Base-by-base conservation (phyloP, 441 rosid species). In the Eutrema salsugineum region DNA sequence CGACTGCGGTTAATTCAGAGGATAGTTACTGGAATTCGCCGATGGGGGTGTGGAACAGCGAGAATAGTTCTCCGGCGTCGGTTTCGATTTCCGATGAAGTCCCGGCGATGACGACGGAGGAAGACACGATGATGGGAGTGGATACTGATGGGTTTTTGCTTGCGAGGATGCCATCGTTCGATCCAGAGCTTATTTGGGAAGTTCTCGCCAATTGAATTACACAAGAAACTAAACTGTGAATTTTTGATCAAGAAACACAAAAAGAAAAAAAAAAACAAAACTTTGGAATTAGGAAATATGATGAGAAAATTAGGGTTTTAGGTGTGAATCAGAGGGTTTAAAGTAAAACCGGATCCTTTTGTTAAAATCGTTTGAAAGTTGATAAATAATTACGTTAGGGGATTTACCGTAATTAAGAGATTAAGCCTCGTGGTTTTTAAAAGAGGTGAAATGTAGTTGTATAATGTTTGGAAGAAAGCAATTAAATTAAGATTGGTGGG, bases 111-210 rank as follows among this genome's bases (percentile, higher is more conserved):
- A 5, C 12, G 9, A 35, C 58, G 38, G 88, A 78, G 49, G 90
- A 75, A 14, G 54, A 76, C 2, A 85, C 60, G 11, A 71, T 76
- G 66, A 69, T 69, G 72, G 76, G 57, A 72, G 70, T 63, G 50
- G 79, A 69, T 15, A 76, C 79, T 58, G 92, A 85, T 55, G 90
- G 81, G 47, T 89, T 85, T 35, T 87, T 85, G 10, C 89, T 95
- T 0, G 89, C 90, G 50, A 91, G 89, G 73, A 80, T 95, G 91
- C 99, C 98, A 1, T 95, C 99, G 28, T 91, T 78, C 40, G 99
- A 95, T 70, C 90, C 96, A 2, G 99, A 95, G 61, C 83, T 91
- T 77, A 86, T 92, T 6, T 95, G 99, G 99, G 90, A 91, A 63
- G 93, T 91, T 79, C 92, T 94, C 61, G 94, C 97, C 11, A 94